Percentiles rank a stretch among this genome's conserved stretches.
Conservation (phyloP, 768 basidiomycete genomes). For the Peribolospora baueri region DNA sequence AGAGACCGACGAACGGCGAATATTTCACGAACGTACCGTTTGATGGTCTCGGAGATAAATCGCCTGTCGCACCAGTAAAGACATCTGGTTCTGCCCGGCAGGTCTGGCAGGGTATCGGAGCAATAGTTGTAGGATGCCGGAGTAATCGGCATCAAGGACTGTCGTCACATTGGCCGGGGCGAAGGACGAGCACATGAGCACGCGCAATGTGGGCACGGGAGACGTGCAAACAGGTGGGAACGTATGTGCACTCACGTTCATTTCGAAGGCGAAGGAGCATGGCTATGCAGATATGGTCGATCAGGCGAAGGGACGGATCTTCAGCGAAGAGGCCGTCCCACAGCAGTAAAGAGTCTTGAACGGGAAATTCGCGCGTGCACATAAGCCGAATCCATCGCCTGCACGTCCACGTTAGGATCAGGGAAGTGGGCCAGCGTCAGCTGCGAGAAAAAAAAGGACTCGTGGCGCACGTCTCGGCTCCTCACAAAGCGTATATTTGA, state of each 20-base stretch:
- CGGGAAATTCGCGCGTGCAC: constrained; percentile 73
- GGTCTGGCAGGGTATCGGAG: constrained; percentile 56
- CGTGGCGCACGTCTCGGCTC: constrained; percentile 15
- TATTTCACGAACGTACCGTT: too few species aligned
- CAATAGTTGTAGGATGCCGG: constrained; percentile 52
- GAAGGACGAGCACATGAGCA: background rate
- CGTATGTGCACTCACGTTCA: constrained; percentile 31
- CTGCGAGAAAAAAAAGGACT: background rate
- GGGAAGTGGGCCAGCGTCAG: constrained; percentile 2
- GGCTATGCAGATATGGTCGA: constrained; percentile 69
- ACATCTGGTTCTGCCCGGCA: constrained; percentile 25
- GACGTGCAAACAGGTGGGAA: constrained; percentile 2
- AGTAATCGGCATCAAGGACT: constrained; percentile 78
- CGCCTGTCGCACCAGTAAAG: constrained; percentile 61
- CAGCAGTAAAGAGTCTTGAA: constrained; percentile 52
- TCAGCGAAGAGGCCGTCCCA: constrained; percentile 92
- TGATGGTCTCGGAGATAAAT: constrained; percentile 23
- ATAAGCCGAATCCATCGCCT: constrained; percentile 85
- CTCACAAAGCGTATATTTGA: constrained; percentile 82
- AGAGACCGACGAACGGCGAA: too few species aligned
- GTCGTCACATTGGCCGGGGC: constrained; percentile 5
- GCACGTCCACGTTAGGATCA: constrained; percentile 1
- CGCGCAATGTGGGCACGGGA: constrained; percentile 2
- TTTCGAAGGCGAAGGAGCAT: constrained; percentile 90
- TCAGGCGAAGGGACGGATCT: constrained; percentile 48